Percentiles rank a stretch among this genome's conserved stretches.
Evolutionary conservation across 1,284 basidiomycete species (phyloP).

Genomic region (Puccinia hordei): DNA sequence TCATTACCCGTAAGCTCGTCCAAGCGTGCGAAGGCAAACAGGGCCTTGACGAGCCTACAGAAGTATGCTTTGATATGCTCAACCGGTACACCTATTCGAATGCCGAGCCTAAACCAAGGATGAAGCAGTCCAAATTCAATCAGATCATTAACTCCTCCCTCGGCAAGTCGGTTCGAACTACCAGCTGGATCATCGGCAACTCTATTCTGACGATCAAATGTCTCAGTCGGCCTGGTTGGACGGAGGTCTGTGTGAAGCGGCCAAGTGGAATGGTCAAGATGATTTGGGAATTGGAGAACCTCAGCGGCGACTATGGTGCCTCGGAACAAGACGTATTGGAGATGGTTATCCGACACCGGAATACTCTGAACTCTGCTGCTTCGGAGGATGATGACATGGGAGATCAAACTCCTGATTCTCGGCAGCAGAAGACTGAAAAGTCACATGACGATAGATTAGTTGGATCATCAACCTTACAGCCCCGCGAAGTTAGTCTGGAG

Average conservation of each 20-base stretch:
- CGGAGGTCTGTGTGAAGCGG: slow-evolving; percentile 80
- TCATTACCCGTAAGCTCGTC: slow-evolving; percentile 83
- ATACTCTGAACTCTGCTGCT: slow-evolving; percentile 50
- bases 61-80: slow-evolving; percentile 98
- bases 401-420: background rate
- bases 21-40: slow-evolving; percentile 79
- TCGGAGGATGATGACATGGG: slow-evolving; percentile 10
- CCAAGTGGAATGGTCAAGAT: slow-evolving; percentile 84
- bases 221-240: slow-evolving; percentile 78
- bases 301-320: slow-evolving; percentile 69
- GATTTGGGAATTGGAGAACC: slow-evolving; percentile 86
- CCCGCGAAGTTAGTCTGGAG: slow-evolving; percentile 41
- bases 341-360: slow-evolving; percentile 56
- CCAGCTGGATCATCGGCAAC: slow-evolving; percentile 85
- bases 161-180: slow-evolving; percentile 64
- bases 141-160: slow-evolving; percentile 58
- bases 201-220: slow-evolving; percentile 81
- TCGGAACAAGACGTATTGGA: slow-evolving; percentile 68
- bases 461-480: slow-evolving; percentile 53
- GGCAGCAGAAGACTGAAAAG: slow-evolving; percentile 7
- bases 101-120: slow-evolving; percentile 84
- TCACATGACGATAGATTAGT: background rate
- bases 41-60: slow-evolving; percentile 82
- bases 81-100: slow-evolving; percentile 92
- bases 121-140: slow-evolving; percentile 70